Base-by-base conservation (phyloP, 140 eudicot genomes). In the Bidens hawaiensis region DNA sequence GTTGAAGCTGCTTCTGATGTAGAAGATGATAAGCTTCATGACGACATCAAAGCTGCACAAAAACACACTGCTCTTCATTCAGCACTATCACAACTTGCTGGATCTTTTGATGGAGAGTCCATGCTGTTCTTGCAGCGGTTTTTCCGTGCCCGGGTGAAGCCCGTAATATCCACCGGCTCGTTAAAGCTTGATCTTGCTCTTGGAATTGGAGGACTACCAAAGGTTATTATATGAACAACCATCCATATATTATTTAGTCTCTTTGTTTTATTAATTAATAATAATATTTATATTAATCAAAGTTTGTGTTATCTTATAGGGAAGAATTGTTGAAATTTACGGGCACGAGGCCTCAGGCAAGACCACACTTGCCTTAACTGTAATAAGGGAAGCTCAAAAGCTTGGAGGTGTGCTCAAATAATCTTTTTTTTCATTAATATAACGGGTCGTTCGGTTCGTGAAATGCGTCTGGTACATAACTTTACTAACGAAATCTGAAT, bases 301-400 rank as follows among this genome's bases (percentile, higher is more conserved):
- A 24, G 1, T 30, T 30, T 30, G 0, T 30, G 71, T 24, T 70
- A 76, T 64, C 47, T 18, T 71, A 17, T 81, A 93, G 99, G 99
- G 99, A 68, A 85, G 99, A 75, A 81, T 93, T 60, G 94, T 93
- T 48, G 99, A 93, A 64, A 83, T 93, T 40, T 93, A 80, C 66
- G 99, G 97, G 58, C 91, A 76, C 5, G 99, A 93, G 65, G 95
- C 90, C 52, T 93, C 99, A 36, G 99, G 99, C 56, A 93, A 93
- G 80, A 93, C 99, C 53, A 93, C 99, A 19, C 83, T 93, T 63
- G 96, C 99, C 42, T 85, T 93, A 24, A 93, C 88, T 73, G 80
- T 88, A 53, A 81, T 93, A 50, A 88, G 72, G 71, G 97, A 93
- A 78, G 97, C 99, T 74, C 99, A 93, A 77, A 88, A 85, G 73